phyloP scores from a whole-genome alignment of 2,329 filamentous ascomycete genomes.

The Pestalotiopsis sp. region DNA sequence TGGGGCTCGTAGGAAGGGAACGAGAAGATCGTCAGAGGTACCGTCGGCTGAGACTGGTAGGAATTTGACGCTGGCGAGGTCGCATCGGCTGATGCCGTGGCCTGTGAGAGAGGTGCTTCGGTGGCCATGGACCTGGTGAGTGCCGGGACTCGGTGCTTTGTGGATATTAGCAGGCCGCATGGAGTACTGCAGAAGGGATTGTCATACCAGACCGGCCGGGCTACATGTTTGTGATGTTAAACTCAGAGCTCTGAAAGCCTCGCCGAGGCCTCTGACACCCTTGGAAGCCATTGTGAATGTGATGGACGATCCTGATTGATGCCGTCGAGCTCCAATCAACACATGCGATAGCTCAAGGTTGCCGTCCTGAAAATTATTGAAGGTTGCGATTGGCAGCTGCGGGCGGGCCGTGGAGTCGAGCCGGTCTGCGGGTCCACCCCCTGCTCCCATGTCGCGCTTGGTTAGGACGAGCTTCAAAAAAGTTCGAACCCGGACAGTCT shows the following conservation, averaged over 20 bases:
- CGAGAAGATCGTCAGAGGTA: conserved; percentile 83
- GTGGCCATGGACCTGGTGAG: conserved; percentile 61
- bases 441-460: conserved; percentile 5
- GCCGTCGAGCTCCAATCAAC: conserved; percentile 1
- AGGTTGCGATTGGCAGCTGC: conserved; percentile 11
- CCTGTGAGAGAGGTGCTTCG: conserved; percentile 42
- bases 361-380: conserved; percentile 28
- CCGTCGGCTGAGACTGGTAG: conserved; percentile 60
- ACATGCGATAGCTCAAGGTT: conserved; percentile 9
- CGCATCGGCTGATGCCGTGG: conserved; percentile 37
- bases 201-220: conserved; percentile 31
- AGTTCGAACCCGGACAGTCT: conserved; percentile 12
- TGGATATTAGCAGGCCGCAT: conserved; percentile 14
- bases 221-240: conserved; percentile 47
- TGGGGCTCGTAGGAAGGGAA: conserved; percentile 89
- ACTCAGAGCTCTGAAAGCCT: conserved; percentile 54
- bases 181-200: conserved; percentile 14
- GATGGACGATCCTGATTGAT: neutral
- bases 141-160: conserved; percentile 31
- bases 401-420: neutral
- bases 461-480: conserved; percentile 12
- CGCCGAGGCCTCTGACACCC: conserved; percentile 51
- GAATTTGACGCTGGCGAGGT: conserved; percentile 33
- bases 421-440: neutral
- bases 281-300: conserved; percentile 45